Evolutionary conservation across 495 filamentous ascomycete genomes (phyloP), one percentile per base, ranked within the genome.

Genomic region (Aspergillus asperescens): DNA sequence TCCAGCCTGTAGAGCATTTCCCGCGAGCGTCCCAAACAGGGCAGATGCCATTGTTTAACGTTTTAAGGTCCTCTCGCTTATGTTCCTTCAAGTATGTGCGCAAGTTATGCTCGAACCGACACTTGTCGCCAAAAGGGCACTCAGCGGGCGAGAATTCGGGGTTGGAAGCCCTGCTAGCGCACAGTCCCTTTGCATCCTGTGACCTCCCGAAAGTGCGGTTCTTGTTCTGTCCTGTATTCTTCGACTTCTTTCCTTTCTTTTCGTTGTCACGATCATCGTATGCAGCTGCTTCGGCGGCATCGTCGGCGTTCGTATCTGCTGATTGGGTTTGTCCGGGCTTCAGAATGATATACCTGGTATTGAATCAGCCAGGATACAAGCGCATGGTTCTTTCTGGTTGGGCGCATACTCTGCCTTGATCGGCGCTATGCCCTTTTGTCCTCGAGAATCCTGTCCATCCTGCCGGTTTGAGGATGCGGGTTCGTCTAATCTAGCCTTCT

Each of bases 181-280:
- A 98, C 4, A 98, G 77, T 32, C 81, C 81, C 27, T 92, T 74
- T 9, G 77, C 80, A 66, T 98, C 93, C 37, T 80, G 78, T 15
- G 88, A 90, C 35, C 67, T 80, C 37, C 90, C 92, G 62, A 95
- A 98, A n/a, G 78, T 80, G 45, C 93, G 82, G 56, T 78, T 82
- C 54, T 82, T 90, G 62, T 98, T 97, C 65, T 96, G 93, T 23
- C 92, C 90, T 16, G 78, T 72, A 59, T 86, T 85, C 62, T 84
- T 85, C 62, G 83, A 81, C 55, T 81, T 84, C 64, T 77, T 81
- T 24, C 61, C 68, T 55, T 74, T 75, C 56, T 72, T 78, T 18
- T 71, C 68, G 5, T 62, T 58, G 29, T 61, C 59, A 27, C 69
- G 66, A 12, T 71, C 61, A 20, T 64, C 67, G 58, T 76, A 74